Evolutionary conservation across 1,139 yeast genomes (phyloP).

Genomic region (Yamadazyma trypodendri): DNA sequence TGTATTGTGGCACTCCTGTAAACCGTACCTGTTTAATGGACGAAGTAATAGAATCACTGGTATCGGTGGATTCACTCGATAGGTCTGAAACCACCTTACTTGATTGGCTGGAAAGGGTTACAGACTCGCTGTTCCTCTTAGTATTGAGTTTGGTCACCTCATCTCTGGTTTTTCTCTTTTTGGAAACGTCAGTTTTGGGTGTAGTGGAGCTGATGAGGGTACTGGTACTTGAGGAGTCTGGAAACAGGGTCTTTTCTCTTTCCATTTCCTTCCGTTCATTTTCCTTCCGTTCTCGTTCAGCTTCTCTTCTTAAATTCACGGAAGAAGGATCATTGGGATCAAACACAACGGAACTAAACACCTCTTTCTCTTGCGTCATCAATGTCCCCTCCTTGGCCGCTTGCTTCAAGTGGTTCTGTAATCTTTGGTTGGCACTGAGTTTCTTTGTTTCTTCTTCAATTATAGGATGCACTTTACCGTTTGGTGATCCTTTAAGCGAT

Average conservation of each 20-base stretch:
- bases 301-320: constrained; percentile 21
- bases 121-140: constrained; percentile 27
- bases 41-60: constrained; percentile 1
- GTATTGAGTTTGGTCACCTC: constrained; percentile 36
- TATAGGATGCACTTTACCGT: constrained; percentile 5
- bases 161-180: constrained; percentile 24
- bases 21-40: constrained; percentile 47
- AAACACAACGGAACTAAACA: constrained; percentile 35
- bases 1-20: constrained; percentile 51
- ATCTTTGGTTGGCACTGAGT: constrained; percentile 40
- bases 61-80: constrained; percentile 12
- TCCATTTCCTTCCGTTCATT: neutral
- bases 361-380: constrained; percentile 40
- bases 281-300: constrained; percentile 7
- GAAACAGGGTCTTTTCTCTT: no score
- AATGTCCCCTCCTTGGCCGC: constrained; percentile 42
- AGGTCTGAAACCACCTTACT: constrained; percentile 10
- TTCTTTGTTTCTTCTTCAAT: constrained; percentile 12
- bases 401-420: constrained; percentile 39
- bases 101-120: constrained; percentile 7
- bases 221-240: neutral
- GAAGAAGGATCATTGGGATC: constrained; percentile 40
- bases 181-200: neutral
- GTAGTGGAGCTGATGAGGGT: neutral
- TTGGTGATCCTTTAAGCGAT: constrained; percentile 3